Base-by-base conservation (phyloP, 192 early-diverging fungal species). In the Lunasporangiospora selenospora region DNA sequence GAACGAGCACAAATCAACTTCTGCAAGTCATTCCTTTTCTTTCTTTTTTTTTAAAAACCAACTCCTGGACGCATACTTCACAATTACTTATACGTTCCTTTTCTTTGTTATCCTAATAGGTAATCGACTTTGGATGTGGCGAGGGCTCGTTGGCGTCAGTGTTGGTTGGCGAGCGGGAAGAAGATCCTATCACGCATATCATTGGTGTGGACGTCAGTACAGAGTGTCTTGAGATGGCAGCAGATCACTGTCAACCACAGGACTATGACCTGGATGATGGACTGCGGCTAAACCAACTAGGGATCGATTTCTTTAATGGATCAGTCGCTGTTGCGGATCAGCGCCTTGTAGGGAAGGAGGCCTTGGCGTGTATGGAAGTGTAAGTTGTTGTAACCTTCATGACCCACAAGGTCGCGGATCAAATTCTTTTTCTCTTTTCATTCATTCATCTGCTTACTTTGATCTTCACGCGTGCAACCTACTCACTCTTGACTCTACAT, bases 91-190 rank as follows among this genome's bases (percentile, higher is more conserved):
- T 15, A 16, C 32, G 19, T 21, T 1, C 13, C 15, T 6, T 38
- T 27, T 18, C 3, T 33, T 16, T 36, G 19, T 42, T 3, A 10
- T 26, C 24, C 27, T 42, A 18, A 26, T 50, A 88, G 80, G 88
- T 95, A n/a, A 67, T 93, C 19, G 95, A 97, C 55, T 80, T 89
- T 46, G 95, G 95, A 1, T 96, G 94, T 73, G 95, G 95, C 39
- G 92, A 93, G 46, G 94, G 87, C 18, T 77, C 86, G 16, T 55
- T 97, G 41, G 65, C 91, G 5, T 75, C 84, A 11, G 87, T 90
- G 45, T 80, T 97, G 15, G 59, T 86, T 8, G 67, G 75, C 10
- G 60, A 65, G 39, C 46, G 46, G 12, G 78, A 83, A 16, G 84
- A 88, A 58, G 53, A 77, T 39, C 78, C 70, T 34, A 87, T 93